Percentiles rank a stretch among this genome's conserved stretches.
These are phyloP conservation scores for Collybiopsis luxurians DNA, from an alignment of 768 basidiomycete genomes.

Conservation along the genomic window DNA sequence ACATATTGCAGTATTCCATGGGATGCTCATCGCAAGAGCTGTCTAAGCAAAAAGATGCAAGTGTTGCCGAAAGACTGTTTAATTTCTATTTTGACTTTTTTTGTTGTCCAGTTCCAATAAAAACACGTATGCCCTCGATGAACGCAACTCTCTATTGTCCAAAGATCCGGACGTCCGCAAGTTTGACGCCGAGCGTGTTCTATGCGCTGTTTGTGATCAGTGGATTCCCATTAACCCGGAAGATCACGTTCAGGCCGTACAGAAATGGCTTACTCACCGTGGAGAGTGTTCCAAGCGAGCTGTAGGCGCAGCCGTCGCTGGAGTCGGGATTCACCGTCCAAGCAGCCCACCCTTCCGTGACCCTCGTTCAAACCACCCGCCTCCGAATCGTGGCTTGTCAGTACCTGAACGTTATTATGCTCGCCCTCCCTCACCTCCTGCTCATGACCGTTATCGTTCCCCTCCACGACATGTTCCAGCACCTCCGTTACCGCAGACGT, in stretches of 20 bases:
- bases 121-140: slow-evolving; percentile 57
- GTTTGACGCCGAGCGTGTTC: slow-evolving; percentile 68
- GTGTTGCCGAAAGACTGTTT: slow-evolving; percentile 19
- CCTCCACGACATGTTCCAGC: slow-evolving; percentile 7
- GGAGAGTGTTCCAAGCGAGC: slow-evolving; percentile 45
- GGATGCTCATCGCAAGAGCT: slow-evolving; percentile 84
- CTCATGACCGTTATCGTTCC: slow-evolving; percentile 1
- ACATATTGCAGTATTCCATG: slow-evolving; percentile 88
- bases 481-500: no score
- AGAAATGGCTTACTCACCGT: slow-evolving; percentile 65
- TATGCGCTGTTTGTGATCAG: slow-evolving; percentile 65
- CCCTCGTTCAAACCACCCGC: no score
- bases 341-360: not conserved
- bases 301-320: not conserved
- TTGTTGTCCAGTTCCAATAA: slow-evolving; percentile 36
- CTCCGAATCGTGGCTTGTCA: no score
- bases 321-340: not conserved
- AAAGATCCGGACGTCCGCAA: slow-evolving; percentile 73
- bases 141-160: slow-evolving; percentile 54
- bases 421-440: slow-evolving; percentile 13
- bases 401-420: no score
- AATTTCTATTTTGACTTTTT: not conserved
- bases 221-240: slow-evolving; percentile 65
- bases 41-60: slow-evolving; percentile 74
- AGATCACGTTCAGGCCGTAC: slow-evolving; percentile 59